A percentile compares a stretch with the other conserved stretches of the same genome.
Evolutionary conservation across 768 basidiomycete species (phyloP).

Genomic region (Cyclocybe aegerita): DNA sequence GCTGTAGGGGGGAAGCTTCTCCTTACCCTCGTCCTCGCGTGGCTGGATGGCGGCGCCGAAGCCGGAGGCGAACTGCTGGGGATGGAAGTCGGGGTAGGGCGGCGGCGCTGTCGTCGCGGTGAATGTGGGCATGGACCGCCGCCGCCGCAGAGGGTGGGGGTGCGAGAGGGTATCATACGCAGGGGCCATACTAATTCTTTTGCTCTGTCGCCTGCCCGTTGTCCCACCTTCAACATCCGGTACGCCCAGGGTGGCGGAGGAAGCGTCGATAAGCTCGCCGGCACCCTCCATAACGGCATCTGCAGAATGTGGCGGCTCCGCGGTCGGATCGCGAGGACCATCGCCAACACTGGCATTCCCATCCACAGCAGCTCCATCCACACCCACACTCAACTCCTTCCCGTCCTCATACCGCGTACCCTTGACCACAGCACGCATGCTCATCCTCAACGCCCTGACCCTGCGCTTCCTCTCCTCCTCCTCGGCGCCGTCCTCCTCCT

Average conservation of each 20-base stretch:
- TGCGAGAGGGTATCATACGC: slow-evolving; percentile 15
- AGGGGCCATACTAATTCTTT: slow-evolving; percentile 31
- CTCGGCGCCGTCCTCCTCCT: slow-evolving; percentile 25
- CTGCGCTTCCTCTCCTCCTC: slow-evolving; percentile 16
- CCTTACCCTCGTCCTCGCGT: slow-evolving; percentile 81
- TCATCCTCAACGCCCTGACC: slow-evolving; percentile 1
- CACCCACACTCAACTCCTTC: too few species aligned
- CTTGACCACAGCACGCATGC: slow-evolving; percentile 5
- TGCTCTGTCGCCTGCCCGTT: slow-evolving; percentile 16
- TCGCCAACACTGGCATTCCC: slow-evolving; percentile 20
- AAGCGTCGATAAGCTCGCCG: neutral
- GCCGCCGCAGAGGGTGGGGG: too few species aligned
- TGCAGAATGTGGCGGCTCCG: neutral
- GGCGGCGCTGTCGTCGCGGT: slow-evolving; percentile 55
- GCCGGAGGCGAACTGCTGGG: slow-evolving; percentile 13
- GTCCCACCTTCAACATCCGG: too few species aligned
- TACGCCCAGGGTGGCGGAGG: neutral
- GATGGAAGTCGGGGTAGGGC: slow-evolving; percentile 38
- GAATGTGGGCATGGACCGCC: too few species aligned
- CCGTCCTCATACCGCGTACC: neutral
- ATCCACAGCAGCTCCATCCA: slow-evolving; percentile 8
- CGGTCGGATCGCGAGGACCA: neutral
- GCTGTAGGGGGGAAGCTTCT: slow-evolving; percentile 77
- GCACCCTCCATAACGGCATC: slow-evolving; percentile 4
- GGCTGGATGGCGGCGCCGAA: slow-evolving; percentile 34